Percentiles rank a stretch among this genome's conserved stretches.
Conservation (phyloP, 129 eudicot genomes). For the Flaveria robusta region DNA sequence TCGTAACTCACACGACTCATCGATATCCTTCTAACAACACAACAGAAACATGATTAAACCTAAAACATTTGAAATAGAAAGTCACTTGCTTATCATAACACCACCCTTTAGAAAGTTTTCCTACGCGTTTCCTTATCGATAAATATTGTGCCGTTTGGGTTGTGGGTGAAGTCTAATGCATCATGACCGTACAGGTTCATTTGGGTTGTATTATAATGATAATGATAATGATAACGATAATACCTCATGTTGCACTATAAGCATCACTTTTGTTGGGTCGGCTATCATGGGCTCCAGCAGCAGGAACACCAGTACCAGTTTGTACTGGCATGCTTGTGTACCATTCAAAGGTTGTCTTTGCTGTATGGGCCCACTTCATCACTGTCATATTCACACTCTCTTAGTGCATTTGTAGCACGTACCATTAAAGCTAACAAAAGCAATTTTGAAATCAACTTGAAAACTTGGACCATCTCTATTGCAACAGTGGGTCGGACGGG, state of each 20-base stretch:
- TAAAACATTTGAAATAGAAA: too few species aligned
- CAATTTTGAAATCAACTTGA: too few species aligned
- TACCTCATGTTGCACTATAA: conserved; percentile 53
- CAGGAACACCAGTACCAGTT: conserved; percentile 57
- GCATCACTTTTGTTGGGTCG: conserved; percentile 72
- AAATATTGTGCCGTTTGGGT: conserved; percentile 10
- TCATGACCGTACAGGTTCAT: neutral
- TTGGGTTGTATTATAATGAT: neutral
- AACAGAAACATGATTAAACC: too few species aligned
- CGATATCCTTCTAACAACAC: too few species aligned
- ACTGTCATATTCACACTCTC: conserved; percentile 79
- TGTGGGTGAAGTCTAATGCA: neutral
- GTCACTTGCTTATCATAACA: too few species aligned
- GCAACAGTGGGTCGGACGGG: too few species aligned
- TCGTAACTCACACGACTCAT: too few species aligned
- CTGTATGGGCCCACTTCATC: conserved; percentile 69
- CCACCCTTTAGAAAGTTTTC: too few species aligned
- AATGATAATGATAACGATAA: neutral
- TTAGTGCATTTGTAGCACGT: conserved; percentile 71
- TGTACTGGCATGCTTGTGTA: conserved; percentile 48
- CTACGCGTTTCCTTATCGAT: too few species aligned
- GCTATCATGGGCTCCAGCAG: conserved; percentile 61
- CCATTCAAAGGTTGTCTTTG: conserved; percentile 73
- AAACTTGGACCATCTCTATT: too few species aligned
- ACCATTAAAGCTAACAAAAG: conserved; percentile 63